Base-by-base conservation (phyloP, 768 basidiomycete species). In the Rhodosporidiobolus odoratus region DNA sequence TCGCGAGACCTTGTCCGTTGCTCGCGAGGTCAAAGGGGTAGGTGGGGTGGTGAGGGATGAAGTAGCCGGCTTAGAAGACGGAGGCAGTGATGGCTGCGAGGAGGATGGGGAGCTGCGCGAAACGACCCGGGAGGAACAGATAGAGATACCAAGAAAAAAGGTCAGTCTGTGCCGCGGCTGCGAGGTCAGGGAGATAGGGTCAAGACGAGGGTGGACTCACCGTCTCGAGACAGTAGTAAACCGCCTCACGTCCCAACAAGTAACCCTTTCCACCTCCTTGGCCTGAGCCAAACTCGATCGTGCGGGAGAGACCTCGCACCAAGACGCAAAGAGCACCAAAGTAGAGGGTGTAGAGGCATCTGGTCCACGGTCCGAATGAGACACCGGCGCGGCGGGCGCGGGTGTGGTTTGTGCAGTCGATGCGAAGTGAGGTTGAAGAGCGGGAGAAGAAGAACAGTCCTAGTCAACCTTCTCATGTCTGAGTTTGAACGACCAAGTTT, bases 341-440 rank as follows among this genome's bases (percentile, higher is more conserved):
- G 65, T 73, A 73, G 15, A 73, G 68, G 5, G 68, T 73, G 52
- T 48, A 73, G 58, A 73, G 72, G 40, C 68, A 69, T 4, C 21
- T 10, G 1, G 72, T 59, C 72, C 72, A 73, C 2, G 38, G n/a
- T 0, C 72, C 72, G 19, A 41, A 25, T 2, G 57, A 59, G 16
- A 69, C 61, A 2, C 68, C 68, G 5, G 65, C 68, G 35, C 62
- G 64, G 0, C 43, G 25, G 8, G 65, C 72, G 16, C 72, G 38
- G 37, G 56, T 27, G 34, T 73, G 72, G 62, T 69, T 60, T 68
- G 60, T 43, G 12, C 10, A 50, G 4, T 9, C 48, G 48, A 50
- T 9, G 43, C 13, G n/a, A n/a, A n/a, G n/a, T n/a, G n/a, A n/a
- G n/a, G n/a, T n/a, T n/a, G n/a, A n/a, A n/a, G n/a, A n/a, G n/a